phyloP scores from a whole-genome alignment of 495 filamentous ascomycete species.

The Penicillium roqueforti region DNA sequence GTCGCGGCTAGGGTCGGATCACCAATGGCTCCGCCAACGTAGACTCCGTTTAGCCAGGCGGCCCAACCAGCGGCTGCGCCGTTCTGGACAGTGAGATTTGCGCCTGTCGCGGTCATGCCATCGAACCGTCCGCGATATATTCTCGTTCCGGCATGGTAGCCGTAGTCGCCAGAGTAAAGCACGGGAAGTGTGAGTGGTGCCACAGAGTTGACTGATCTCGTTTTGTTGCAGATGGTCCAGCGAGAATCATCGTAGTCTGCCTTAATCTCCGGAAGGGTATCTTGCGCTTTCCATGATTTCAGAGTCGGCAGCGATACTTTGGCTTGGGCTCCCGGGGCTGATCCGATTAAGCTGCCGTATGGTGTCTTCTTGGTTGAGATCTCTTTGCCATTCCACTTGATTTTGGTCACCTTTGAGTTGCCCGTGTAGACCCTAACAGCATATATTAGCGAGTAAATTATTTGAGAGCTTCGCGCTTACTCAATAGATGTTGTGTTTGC shows the following conservation, averaged over 20 bases:
- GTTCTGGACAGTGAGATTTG: conserved; percentile 56
- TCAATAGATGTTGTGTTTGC: conserved; percentile 59
- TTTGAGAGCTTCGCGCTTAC: conserved; percentile 17
- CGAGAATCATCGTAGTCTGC: conserved; percentile 56
- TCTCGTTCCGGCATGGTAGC: conserved; percentile 62
- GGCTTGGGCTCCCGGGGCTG: conserved; percentile 41
- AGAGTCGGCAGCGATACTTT: conserved; percentile 50
- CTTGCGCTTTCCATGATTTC: conserved; percentile 57
- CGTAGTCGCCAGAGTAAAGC: conserved; percentile 63
- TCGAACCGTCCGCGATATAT: conserved; percentile 68
- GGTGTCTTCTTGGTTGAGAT: conserved; percentile 34
- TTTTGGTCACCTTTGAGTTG: conserved; percentile 32
- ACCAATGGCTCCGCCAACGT: conserved; percentile 54
- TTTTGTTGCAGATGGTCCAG: conserved; percentile 57
- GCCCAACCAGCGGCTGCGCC: conserved; percentile 55
- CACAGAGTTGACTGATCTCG: conserved; percentile 52
- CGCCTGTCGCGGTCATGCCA: conserved; percentile 47
- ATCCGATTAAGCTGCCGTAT: conserved; percentile 48
- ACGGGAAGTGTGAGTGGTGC: conserved; percentile 53
- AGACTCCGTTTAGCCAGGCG: conserved; percentile 51
- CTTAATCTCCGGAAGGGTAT: conserved; percentile 63
- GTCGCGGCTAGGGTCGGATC: conserved; percentile 34
- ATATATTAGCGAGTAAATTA: not conserved
- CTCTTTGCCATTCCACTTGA: conserved; percentile 53
- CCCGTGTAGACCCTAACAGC: conserved; percentile 46